Evolutionary conservation across 2,329 filamentous ascomycete species (phyloP), one percentile per base, ranked within the genome.

Genomic region (Aspergillus sp.): DNA sequence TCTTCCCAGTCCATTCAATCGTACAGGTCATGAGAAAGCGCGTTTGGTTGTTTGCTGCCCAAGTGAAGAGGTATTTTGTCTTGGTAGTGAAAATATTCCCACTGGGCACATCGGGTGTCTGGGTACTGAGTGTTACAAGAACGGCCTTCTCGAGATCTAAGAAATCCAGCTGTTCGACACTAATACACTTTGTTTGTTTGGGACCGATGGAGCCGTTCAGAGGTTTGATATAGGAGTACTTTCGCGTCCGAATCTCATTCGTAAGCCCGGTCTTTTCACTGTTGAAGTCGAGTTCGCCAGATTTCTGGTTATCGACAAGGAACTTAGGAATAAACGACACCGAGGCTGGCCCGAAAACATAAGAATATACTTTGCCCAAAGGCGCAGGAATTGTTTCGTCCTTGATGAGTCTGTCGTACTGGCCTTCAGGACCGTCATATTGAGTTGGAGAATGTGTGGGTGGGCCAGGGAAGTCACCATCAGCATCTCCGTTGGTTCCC

Each of bases 1-100:
- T 97, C 82, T 98, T 99, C 66, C 93, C 93, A 3, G 89, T 88
- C 96, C 96, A 99, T 70, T 99, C 96, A 44, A 97, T 90, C 2
- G 87, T 89, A 73, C 91, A 97, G 64, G 89, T 97, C 77, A 93
- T 89, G 61, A 95, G 86, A 31, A 99, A 78, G 27, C 92, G 85
- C 1, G 96, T 99, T 40, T 86, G 80, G 68, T 96, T 96, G 61
- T 87, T 88, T 51, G 95, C 87, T 4, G 88, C 92, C 95, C 95
- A 99, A 52, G 90, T 90, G 21, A 99, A 81, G 69, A 96, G 96
- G 70, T 98, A 99, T 66, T 90, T 90, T 3, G 95, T 99, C 76
- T 97, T 98, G 46, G 91, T 90, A 39, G 85, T 84, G 70, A 99
- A 99, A 3, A 96, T 85, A 70, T 92, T 96, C 35, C 95, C 95